These are phyloP conservation scores for Corylus heterophylla DNA, from an alignment of 306 rosid genomes.

Conservation along the genomic window DNA sequence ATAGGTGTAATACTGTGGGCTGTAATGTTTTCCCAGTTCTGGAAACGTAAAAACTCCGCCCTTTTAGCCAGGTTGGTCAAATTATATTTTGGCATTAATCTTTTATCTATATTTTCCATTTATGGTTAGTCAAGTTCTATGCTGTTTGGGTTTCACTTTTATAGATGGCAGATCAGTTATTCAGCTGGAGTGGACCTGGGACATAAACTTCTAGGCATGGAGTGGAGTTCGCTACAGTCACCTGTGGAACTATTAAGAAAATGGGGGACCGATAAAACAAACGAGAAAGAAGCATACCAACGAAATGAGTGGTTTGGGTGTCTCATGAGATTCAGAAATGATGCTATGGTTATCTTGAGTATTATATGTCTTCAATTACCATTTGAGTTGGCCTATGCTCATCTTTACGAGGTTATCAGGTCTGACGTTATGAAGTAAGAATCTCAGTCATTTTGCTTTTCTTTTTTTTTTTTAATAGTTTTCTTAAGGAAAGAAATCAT, in stretches of 20 bases:
- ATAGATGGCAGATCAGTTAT: slow-evolving; percentile 82
- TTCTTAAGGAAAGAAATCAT: not conserved
- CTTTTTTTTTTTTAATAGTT: slow-evolving; percentile 8
- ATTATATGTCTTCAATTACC: slow-evolving; percentile 97
- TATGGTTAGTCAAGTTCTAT: not conserved
- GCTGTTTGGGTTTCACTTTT: slow-evolving; percentile 19
- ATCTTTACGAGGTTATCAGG: slow-evolving; percentile 68
- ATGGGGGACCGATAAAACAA: slow-evolving; percentile 56
- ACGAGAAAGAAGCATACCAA: slow-evolving; percentile 68
- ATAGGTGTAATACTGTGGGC: slow-evolving; percentile 82
- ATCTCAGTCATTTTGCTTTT: slow-evolving; percentile 13
- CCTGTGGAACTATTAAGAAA: slow-evolving; percentile 52
- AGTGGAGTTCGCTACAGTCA: slow-evolving; percentile 48
- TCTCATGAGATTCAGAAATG: slow-evolving; percentile 84
- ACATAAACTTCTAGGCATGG: slow-evolving; percentile 50
- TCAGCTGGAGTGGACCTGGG: slow-evolving; percentile 50
- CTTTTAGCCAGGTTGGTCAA: slow-evolving; percentile 80
- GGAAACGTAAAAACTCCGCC: slow-evolving; percentile 93
- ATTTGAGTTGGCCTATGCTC: slow-evolving; percentile 95
- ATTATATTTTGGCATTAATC: slow-evolving; percentile 9
- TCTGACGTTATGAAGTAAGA: slow-evolving; percentile 77
- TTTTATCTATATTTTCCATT: not conserved
- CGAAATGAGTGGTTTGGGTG: slow-evolving; percentile 87
- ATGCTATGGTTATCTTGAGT: slow-evolving; percentile 72
- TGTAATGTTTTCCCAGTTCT: slow-evolving; percentile 86